Evolutionary conservation across 2,329 filamentous ascomycete species (phyloP).

Genomic region (Keithomyces neogunnii): DNA sequence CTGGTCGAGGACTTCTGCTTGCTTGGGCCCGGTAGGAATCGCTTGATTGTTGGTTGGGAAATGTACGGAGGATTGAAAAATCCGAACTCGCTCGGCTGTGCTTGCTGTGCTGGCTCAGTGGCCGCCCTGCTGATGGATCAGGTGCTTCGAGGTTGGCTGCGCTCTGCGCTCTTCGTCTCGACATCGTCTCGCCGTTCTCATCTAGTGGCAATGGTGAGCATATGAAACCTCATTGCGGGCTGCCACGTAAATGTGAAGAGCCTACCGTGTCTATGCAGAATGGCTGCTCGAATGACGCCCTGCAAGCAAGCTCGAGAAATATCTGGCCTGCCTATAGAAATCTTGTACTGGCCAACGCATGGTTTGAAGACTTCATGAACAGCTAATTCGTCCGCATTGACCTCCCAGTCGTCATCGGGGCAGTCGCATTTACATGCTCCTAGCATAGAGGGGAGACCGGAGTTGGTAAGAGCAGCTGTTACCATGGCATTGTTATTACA

Average conservation of each 20-base stretch:
- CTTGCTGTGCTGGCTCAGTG: slow-evolving; percentile 53
- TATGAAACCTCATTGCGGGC: background rate
- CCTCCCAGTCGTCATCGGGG: slow-evolving; percentile 58
- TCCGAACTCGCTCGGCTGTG: slow-evolving; percentile 67
- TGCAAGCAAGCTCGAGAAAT: slow-evolving; percentile 69
- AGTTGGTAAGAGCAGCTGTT: slow-evolving; percentile 64
- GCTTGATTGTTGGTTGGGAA: slow-evolving; percentile 37
- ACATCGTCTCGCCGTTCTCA: slow-evolving; percentile 34
- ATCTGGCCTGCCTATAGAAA: slow-evolving; percentile 61
- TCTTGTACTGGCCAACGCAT: slow-evolving; percentile 64
- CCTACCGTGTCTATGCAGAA: slow-evolving; percentile 62
- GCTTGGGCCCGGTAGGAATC: slow-evolving; percentile 22
- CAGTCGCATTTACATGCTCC: slow-evolving; percentile 88
- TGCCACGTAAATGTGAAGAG: background rate
- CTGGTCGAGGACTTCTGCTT: slow-evolving; percentile 24
- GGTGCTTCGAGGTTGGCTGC: slow-evolving; percentile 52
- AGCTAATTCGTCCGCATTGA: slow-evolving; percentile 59
- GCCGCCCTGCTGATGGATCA: slow-evolving; percentile 40
- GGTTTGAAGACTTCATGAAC: slow-evolving; percentile 56
- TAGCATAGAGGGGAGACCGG: slow-evolving; percentile 66
- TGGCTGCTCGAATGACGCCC: slow-evolving; percentile 63
- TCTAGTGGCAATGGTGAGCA: slow-evolving; percentile 14
- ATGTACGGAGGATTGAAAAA: slow-evolving; percentile 50
- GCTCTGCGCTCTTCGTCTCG: slow-evolving; percentile 50
- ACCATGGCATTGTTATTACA: background rate